phyloP scores from a whole-genome alignment of 2,329 filamentous ascomycete genomes.

The Diatrype stigma region DNA sequence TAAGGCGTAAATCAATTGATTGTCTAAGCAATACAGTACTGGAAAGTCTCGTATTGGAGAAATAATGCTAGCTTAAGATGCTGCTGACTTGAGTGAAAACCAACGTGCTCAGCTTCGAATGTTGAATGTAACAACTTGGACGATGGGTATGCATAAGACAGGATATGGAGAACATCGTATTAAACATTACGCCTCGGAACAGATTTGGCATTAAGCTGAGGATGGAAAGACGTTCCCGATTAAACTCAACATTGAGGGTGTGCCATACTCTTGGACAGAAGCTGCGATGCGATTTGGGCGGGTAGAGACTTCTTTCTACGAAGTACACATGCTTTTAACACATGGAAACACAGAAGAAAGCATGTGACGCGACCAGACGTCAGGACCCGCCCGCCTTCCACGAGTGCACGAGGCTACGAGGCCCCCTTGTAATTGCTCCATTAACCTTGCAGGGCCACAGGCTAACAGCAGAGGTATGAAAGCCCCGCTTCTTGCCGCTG shows the following conservation, averaged over 20 bases:
- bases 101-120: too few relatives aligned
- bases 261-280: too few relatives aligned
- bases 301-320: too few relatives aligned
- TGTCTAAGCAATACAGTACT: too few relatives aligned
- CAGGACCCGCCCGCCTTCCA: not conserved
- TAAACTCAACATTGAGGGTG: not conserved
- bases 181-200: not conserved
- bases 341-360: not conserved
- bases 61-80: not conserved
- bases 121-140: too few relatives aligned
- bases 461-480: too few relatives aligned
- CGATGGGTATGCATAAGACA: too few relatives aligned
- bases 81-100: not conserved
- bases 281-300: not conserved
- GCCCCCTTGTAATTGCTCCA: not conserved
- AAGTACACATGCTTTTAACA: not conserved
- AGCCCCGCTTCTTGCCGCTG: too few relatives aligned
- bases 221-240: not conserved
- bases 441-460: too few relatives aligned
- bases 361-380: not conserved
- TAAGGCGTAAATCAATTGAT: too few relatives aligned
- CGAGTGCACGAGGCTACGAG: not conserved
- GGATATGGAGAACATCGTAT: not conserved
- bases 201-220: too few relatives aligned
- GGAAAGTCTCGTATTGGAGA: too few relatives aligned